Conservation (phyloP, 2,329 filamentous ascomycete species). For the Bipolaris zeicola region DNA sequence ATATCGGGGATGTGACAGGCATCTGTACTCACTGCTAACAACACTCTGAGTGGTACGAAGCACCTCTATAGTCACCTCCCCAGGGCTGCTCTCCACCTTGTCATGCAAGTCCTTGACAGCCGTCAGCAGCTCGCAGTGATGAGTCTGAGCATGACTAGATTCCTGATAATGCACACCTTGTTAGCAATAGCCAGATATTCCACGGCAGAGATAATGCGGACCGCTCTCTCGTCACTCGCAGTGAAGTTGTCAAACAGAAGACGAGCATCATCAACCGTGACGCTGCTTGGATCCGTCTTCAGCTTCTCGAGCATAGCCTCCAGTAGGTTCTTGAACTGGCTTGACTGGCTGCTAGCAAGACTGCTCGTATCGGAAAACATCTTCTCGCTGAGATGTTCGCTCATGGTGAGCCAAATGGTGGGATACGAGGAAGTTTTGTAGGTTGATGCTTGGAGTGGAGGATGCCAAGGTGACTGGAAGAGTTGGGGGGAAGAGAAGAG, state of each 20-base stretch:
- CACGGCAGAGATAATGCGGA: conserved; percentile 39
- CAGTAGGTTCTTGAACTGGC: conserved; percentile 7
- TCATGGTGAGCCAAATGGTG: conserved; percentile 6
- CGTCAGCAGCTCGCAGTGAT: conserved; percentile 29
- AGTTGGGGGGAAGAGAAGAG: neutral
- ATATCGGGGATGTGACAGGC: neutral
- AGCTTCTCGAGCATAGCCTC: conserved; percentile 26
- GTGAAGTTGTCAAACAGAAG: conserved; percentile 36
- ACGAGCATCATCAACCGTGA: conserved; percentile 41
- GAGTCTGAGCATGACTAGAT: conserved; percentile 16
- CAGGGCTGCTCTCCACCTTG: conserved; percentile 31
- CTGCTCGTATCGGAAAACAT: neutral
- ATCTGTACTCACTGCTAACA: conserved; percentile 35
- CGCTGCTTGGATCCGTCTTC: conserved; percentile 27
- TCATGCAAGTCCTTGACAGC: conserved; percentile 36
- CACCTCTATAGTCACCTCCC: conserved; percentile 33
- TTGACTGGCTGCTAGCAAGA: neutral
- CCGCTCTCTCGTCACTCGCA: conserved; percentile 26
- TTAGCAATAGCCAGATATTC: conserved; percentile 33
- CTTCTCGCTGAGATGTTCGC: conserved; percentile 5
- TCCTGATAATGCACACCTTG: conserved; percentile 25
- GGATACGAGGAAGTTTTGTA: neutral
- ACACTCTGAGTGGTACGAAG: conserved; percentile 33
- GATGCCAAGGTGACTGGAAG: neutral
- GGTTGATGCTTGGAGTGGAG: conserved; percentile 4